Evolutionary conservation across 2,329 filamentous ascomycete species (phyloP).

Genomic region (Macrophomina tecta): DNA sequence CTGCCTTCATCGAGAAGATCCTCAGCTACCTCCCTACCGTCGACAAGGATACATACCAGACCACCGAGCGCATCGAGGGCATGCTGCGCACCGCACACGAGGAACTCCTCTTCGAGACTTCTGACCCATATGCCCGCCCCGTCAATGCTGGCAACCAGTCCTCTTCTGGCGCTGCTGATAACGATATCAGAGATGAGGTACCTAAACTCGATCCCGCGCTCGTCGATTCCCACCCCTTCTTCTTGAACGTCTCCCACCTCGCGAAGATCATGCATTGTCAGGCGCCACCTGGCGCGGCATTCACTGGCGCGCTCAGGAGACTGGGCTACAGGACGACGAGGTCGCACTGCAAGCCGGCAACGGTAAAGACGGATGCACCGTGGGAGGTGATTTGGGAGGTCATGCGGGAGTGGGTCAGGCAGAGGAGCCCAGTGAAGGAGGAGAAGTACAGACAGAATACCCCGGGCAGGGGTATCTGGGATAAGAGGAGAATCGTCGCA

Average conservation of each 20-base stretch:
- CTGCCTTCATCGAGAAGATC: conserved; percentile 79
- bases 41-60: conserved; percentile 76
- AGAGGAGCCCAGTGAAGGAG: conserved; percentile 78
- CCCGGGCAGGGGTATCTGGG: conserved; percentile 73
- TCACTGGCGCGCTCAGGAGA: conserved; percentile 80
- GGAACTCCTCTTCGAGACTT: conserved; percentile 58
- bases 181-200: conserved; percentile 25
- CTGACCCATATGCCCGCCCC: conserved; percentile 33
- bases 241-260: conserved; percentile 77
- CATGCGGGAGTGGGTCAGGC: conserved; percentile 88
- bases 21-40: conserved; percentile 73
- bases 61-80: conserved; percentile 80
- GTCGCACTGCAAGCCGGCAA: conserved; percentile 87
- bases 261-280: conserved; percentile 78
- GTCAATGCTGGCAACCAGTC: conserved; percentile 31
- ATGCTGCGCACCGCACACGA: conserved; percentile 91
- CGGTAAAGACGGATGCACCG: conserved; percentile 91
- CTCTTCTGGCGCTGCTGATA: conserved; percentile 38
- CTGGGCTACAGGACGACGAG: conserved; percentile 83
- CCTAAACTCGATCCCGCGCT: conserved; percentile 35
- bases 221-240: conserved; percentile 74
- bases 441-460: conserved; percentile 72
- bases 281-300: conserved; percentile 77
- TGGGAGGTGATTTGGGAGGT: conserved; percentile 91
- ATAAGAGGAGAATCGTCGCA: conserved; percentile 41